Percentiles rank a stretch among this genome's conserved stretches.
These are phyloP conservation scores for Vishniacozyma victoriae DNA, from an alignment of 768 basidiomycete genomes.

Conservation along the genomic window DNA sequence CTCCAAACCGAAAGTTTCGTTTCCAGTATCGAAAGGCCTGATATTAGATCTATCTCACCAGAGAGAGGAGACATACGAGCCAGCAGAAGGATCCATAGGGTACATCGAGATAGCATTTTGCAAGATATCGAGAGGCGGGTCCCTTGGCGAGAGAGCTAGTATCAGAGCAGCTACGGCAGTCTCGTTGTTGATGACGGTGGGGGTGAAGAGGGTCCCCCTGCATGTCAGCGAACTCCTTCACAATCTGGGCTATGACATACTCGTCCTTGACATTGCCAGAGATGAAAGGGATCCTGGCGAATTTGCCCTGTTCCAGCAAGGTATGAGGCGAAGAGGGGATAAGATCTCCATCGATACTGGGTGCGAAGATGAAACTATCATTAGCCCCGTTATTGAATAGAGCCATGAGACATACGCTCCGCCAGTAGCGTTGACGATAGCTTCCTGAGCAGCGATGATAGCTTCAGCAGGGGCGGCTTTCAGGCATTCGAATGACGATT, in stretches of 20 bases:
- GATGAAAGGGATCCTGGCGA: constrained; percentile 40
- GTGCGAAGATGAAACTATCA: constrained; percentile 25
- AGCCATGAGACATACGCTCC: constrained; percentile 13
- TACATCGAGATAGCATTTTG: constrained; percentile 17
- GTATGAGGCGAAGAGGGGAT: constrained; percentile 36
- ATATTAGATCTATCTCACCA: neutral
- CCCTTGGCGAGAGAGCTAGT: constrained; percentile 11
- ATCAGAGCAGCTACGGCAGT: constrained; percentile 41
- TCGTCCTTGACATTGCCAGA: constrained; percentile 42
- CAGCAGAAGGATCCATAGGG: constrained; percentile 16
- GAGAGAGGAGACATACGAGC: constrained; percentile 14
- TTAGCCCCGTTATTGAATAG: neutral
- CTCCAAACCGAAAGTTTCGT: constrained; percentile 38
- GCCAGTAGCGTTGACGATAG: neutral
- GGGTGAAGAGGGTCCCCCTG: constrained; percentile 41
- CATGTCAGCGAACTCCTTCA: neutral
- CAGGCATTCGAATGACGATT: constrained; percentile 29
- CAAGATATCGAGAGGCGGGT: constrained; percentile 10
- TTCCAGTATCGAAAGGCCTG: constrained; percentile 40
- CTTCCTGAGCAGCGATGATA: constrained; percentile 25
- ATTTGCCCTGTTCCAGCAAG: constrained; percentile 30
- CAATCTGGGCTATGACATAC: no score
- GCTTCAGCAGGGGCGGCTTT: constrained; percentile 19
- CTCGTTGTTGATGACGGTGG: constrained; percentile 3
- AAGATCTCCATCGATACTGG: constrained; percentile 39